These are phyloP conservation scores for Diplogelasinospora grovesii DNA, from an alignment of 495 filamentous ascomycete species.

Conservation along the genomic window DNA sequence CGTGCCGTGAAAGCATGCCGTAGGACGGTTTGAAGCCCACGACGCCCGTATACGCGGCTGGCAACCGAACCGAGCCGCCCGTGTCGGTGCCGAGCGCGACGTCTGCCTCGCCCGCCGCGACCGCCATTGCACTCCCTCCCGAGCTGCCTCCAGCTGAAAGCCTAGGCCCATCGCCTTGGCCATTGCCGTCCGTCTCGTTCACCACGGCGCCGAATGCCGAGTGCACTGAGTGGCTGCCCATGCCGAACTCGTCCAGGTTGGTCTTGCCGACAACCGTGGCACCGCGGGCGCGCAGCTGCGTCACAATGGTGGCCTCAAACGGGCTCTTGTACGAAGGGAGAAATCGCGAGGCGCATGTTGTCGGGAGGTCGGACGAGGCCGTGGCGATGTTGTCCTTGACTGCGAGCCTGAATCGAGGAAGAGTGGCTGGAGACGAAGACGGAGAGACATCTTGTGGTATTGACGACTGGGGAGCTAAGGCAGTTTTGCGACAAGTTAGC, in stretches of 20 bases:
- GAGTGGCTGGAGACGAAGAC: too few species aligned
- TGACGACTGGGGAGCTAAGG: background rate
- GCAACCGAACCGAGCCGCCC: conserved; percentile 85
- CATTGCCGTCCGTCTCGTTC: conserved; percentile 12
- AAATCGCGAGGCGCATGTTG: conserved; percentile 75
- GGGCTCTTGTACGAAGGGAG: conserved; percentile 66
- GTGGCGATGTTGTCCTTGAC: conserved; percentile 92
- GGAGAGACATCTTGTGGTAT: background rate
- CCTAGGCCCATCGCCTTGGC: conserved; percentile 4
- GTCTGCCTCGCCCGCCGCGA: conserved; percentile 63
- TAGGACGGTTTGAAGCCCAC: conserved; percentile 88
- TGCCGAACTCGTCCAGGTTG: conserved; percentile 96
- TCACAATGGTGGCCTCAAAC: conserved; percentile 77
- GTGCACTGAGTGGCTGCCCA: conserved; percentile 84
- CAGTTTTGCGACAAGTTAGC: background rate
- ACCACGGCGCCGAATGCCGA: conserved; percentile 64
- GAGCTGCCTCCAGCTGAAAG: conserved; percentile 90
- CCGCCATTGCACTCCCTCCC: conserved; percentile 85
- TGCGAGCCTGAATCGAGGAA: conserved; percentile 42
- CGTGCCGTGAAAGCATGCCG: conserved; percentile 66
- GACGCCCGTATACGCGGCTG: conserved; percentile 81
- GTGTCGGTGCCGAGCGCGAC: conserved; percentile 90
- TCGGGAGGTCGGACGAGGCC: conserved; percentile 45
- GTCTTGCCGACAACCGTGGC: conserved; percentile 70
- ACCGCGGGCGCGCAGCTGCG: conserved; percentile 55